Base-by-base conservation (phyloP, 305 asterid species). In the Rubia tinctorum region DNA sequence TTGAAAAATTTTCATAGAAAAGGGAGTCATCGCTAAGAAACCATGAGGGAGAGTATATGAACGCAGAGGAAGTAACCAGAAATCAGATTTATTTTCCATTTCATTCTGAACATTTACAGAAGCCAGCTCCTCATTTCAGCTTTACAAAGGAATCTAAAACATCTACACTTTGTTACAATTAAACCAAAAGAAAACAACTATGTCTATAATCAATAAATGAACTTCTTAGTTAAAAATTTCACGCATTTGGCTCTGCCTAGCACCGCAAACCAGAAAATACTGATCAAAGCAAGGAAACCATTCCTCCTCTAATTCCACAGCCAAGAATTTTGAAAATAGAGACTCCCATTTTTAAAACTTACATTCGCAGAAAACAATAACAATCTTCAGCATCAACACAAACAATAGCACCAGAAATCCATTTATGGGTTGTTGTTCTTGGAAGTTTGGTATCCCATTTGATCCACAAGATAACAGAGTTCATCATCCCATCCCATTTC, bases 401-500 rank as follows among this genome's bases (percentile, higher is more conserved):
- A 59, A 39, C 61, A 49, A 22, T 9, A 63, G 49, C 71, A 61
- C 34, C 62, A 22, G 66, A 62, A 65, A 45, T 64, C 43, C 66
- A 49, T 34, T 30, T 2, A 56, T 12, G 14, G 42, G 18, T 23
- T 27, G 43, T 8, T 49, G 5, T 71, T 47, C 25, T 51, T 67
- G n/a, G 75, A 55, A 27, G 67, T 22, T 23, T 64, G 58, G 63
- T 59, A 81, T 25, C 42, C 85, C 77, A 82, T 63, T 25, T 85
- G 79, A 72, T 82, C 79, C 9, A 80, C 82, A 42, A 85, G 75
- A 34, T 75, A 73, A 23, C 44, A 58, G 7, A 82, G 67, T 18
- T 80, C 86, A 40, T 82, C 82, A 55, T 77, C 82, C 86, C 80
- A 77, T 55, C 23, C 60, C 22, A 53, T 53, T 6, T 79, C 85